A percentile compares a stretch with the other conserved stretches of the same genome.
Conservation (phyloP, 2,329 filamentous ascomycete species). For the Fusarium ramigenum region DNA sequence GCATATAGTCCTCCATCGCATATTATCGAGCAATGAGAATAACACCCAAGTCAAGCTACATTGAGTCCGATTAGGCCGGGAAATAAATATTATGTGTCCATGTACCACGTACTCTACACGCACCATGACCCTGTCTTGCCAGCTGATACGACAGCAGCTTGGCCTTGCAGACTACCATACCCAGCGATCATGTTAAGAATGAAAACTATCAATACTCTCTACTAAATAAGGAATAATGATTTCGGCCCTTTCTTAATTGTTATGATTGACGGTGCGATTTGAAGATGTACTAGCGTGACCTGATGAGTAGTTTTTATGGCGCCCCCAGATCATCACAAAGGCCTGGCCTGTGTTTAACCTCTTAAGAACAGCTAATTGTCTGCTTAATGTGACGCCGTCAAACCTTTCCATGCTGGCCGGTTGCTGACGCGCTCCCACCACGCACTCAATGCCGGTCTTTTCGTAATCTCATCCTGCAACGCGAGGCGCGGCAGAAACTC, state of each 20-base stretch:
- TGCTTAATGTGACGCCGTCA: accelerated
- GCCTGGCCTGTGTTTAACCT: no score
- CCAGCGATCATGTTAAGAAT: not conserved
- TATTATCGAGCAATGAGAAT: not conserved
- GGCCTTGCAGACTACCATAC: accelerated
- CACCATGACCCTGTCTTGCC: not conserved
- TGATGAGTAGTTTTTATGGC: accelerated
- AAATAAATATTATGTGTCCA: accelerated
- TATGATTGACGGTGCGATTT: accelerated
- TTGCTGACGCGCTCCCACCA: not conserved
- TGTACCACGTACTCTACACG: not conserved
- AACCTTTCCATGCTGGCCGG: not conserved
- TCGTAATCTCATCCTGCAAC: not conserved
- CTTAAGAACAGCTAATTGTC: accelerated
- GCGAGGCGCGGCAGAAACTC: not conserved
- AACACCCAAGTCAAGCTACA: accelerated
- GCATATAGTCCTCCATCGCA: not conserved
- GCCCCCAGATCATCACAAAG: accelerated
- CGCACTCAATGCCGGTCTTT: not conserved
- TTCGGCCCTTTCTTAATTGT: accelerated
- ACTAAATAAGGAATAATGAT: not conserved
- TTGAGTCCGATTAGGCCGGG: accelerated
- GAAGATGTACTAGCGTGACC: accelerated
- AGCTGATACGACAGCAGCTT: not conserved
- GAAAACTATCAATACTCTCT: no score